Conservation (phyloP, 441 rosid genomes). For the Breynia disticha region DNA sequence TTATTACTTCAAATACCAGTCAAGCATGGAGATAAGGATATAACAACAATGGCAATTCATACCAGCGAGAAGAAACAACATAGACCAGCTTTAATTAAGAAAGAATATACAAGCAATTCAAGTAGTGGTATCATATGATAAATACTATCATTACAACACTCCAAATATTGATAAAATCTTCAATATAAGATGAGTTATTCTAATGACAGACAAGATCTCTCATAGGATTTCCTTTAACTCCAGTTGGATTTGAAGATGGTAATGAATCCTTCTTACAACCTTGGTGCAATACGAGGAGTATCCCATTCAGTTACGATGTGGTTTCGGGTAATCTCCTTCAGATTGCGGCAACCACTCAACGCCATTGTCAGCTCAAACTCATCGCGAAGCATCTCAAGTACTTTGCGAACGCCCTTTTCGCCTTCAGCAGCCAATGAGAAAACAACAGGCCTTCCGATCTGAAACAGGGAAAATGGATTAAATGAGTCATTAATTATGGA, state of each 20-base stretch:
- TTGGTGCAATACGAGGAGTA: constrained; percentile 34
- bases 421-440: constrained; percentile 83
- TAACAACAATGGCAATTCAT: too few relatives aligned
- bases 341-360: constrained; percentile 70
- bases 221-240: neutral
- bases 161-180: constrained; percentile 4
- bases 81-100: too few relatives aligned
- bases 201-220: too few relatives aligned
- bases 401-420: constrained; percentile 72
- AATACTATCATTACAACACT: constrained; percentile 8
- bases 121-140: neutral
- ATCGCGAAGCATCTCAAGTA: constrained; percentile 66
- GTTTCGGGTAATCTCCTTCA: constrained; percentile 65
- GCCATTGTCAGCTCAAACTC: constrained; percentile 96
- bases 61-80: too few relatives aligned
- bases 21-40: too few relatives aligned
- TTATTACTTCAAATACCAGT: too few relatives aligned
- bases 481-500: too few relatives aligned
- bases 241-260: neutral
- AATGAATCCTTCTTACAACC: constrained; percentile 29
- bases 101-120: too few relatives aligned
- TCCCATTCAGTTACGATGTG: constrained; percentile 73
- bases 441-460: constrained; percentile 89
- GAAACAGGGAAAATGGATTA: constrained; percentile 11
- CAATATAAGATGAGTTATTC: constrained; percentile 4